Base-by-base conservation (phyloP, 2,329 filamentous ascomycete genomes). In the Cucurbitaria berberidis region DNA sequence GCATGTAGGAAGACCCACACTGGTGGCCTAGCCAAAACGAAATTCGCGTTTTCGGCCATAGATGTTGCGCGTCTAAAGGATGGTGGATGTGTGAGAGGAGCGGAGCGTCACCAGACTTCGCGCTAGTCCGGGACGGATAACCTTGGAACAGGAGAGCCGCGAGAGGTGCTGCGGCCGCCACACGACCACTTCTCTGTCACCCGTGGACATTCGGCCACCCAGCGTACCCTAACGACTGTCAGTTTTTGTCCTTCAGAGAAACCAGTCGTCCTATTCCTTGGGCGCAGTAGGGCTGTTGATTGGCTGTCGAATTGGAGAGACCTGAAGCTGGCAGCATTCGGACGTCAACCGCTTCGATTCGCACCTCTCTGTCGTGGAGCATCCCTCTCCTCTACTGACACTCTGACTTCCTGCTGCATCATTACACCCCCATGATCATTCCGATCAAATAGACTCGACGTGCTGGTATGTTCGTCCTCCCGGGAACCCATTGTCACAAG, bases 401-500 rank as follows among this genome's bases (percentile, higher is more conserved):
- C 55, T 6, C 51, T 59, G 18, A 64, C 56, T 18, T 64, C 63
- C 5, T 57, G 44, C 22, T 59, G 55, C 34, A 60, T 42, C 51
- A 63, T 59, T 10, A 66, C 59, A 2, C 60, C 63, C 19, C 50
- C 57, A 48, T 43, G 35, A 3, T 56, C 45, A 24, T 53, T 39
- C 9, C 26, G 36, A 16, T 60, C 57, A 35, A 61, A 58, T 5
- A 66, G 39, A 35, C 63, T 64, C 5, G 63, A 64, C 2, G 61
- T 66, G 30, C 61, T 66, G 6, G 59, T 62, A n/a, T 66, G 52
- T 15, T 60, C 63, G 15, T 64, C 59, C 18, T 52, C 50, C 19
- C 38, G 39, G n/a, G 24, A 48, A 5, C 58, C 56, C 43, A 60
- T 59, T 2, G 59, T 49, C 3, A 55, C 42, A 11, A 55, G 38